phyloP scores from a whole-genome alignment of 148 eudicot species.

The Vaccinium darrowii region DNA sequence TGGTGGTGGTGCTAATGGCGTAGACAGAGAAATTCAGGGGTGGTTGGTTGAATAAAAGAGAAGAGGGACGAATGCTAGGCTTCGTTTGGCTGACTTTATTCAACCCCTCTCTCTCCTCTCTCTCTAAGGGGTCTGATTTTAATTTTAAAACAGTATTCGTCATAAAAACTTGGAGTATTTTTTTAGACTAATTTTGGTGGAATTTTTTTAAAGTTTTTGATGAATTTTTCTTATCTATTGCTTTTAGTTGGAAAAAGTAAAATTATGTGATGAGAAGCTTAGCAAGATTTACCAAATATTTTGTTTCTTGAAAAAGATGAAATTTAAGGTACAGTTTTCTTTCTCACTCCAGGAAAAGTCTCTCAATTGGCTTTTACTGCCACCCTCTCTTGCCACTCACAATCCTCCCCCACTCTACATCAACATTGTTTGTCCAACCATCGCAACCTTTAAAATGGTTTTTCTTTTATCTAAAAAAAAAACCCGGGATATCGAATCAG shows the following conservation, averaged over 20 bases:
- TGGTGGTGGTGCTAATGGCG: constrained; percentile 12
- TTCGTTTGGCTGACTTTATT: not conserved
- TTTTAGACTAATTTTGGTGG: not conserved
- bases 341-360: no score
- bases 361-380: no score
- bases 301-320: not conserved
- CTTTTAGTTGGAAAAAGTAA: not conserved
- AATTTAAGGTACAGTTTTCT: not conserved
- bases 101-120: not conserved
- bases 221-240: not conserved
- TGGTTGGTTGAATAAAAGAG: constrained; percentile 15
- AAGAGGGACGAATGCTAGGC: not conserved
- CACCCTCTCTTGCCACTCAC: no score
- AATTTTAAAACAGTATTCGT: no score
- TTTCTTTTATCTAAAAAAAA: no score
- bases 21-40: constrained; percentile 14
- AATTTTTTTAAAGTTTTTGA: not conserved
- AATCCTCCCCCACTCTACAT: no score
- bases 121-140: not conserved
- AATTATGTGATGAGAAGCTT: not conserved
- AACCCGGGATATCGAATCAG: no score
- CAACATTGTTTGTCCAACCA: no score
- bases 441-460: no score
- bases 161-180: not conserved
- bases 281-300: not conserved